Percentiles rank a stretch among this genome's conserved stretches.
These are phyloP conservation scores for Voacanga thouarsii DNA, from an alignment of 257 asterid species.

Conservation along the genomic window DNA sequence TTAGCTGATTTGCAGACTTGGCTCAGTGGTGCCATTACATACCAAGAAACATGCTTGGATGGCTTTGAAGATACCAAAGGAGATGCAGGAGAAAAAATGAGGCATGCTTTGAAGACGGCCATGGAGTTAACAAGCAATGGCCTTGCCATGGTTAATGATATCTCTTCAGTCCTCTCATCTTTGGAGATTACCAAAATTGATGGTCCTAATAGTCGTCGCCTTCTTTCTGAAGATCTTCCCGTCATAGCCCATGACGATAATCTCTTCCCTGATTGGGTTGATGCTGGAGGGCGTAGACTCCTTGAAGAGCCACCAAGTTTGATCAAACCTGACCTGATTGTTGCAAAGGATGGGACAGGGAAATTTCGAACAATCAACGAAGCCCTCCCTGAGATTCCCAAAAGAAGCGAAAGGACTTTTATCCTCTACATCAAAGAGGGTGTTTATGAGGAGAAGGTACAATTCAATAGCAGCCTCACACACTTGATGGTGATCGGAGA, in stretches of 20 bases:
- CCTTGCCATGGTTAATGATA: constrained; percentile 79
- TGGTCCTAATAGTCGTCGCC: constrained; percentile 39
- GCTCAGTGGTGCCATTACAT: constrained; percentile 79
- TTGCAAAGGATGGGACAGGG: constrained; percentile 64
- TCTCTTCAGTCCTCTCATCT: constrained; percentile 42
- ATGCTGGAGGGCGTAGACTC: constrained; percentile 31
- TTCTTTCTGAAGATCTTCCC: constrained; percentile 30
- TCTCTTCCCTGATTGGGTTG: constrained; percentile 38
- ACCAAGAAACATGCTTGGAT: constrained; percentile 79
- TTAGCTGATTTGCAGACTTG: constrained; percentile 60
- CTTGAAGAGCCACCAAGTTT: constrained; percentile 7
- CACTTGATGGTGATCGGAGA: constrained; percentile 52
- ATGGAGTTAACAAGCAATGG: constrained; percentile 76
- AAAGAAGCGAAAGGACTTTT: constrained; percentile 25
- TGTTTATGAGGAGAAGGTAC: constrained; percentile 44
- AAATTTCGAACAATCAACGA: constrained; percentile 43
- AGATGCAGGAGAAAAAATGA: constrained; percentile 60
- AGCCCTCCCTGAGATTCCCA: constrained; percentile 45
- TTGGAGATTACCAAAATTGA: constrained; percentile 26
- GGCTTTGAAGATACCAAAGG: constrained; percentile 54
- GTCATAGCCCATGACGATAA: constrained; percentile 26
- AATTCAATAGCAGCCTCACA: constrained; percentile 19
- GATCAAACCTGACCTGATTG: constrained; percentile 39
- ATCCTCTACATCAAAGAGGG: constrained; percentile 57
- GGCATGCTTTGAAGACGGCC: constrained; percentile 33